phyloP scores from a whole-genome alignment of 768 basidiomycete genomes.

The Rhodotorula toruloides region DNA sequence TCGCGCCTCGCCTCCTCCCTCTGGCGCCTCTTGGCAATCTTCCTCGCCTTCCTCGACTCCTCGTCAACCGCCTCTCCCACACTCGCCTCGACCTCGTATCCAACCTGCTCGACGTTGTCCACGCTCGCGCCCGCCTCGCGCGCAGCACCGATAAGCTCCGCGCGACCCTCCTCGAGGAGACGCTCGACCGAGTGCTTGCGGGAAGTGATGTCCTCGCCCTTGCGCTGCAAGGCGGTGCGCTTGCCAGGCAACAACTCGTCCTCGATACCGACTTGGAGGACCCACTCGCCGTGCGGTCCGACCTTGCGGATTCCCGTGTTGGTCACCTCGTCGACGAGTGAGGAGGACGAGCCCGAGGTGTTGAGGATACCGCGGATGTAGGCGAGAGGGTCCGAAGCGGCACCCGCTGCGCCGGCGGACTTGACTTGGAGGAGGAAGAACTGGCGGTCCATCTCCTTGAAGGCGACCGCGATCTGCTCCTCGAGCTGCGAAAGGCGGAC shows the following conservation, averaged over 20 bases:
- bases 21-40: conserved; percentile 1
- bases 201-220: conserved; percentile 44
- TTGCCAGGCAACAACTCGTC: conserved; percentile 43
- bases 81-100: conserved; percentile 36
- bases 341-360: background rate
- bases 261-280: conserved; percentile 50
- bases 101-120: conserved; percentile 42
- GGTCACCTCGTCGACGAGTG: conserved; percentile 24
- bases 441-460: conserved; percentile 43
- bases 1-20: conserved; percentile 15
- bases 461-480: conserved; percentile 27
- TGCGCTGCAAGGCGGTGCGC: conserved; percentile 27
- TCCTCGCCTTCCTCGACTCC: conserved; percentile 43
- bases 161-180: conserved; percentile 41
- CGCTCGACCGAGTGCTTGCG: conserved; percentile 45
- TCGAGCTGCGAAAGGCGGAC: conserved; percentile 20
- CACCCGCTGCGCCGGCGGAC: conserved; percentile 30
- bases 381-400: conserved; percentile 31
- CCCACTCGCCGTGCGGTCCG: conserved; percentile 48
- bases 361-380: conserved; percentile 37
- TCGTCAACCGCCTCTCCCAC: conserved; percentile 42
- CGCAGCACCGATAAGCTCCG: conserved; percentile 39
- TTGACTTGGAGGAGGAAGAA: conserved; percentile 44
- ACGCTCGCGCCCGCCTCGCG: conserved; percentile 44
- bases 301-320: conserved; percentile 49